Evolutionary conservation across 1,139 yeast genomes (phyloP).

Genomic region (Nematodospora anomalae): DNA sequence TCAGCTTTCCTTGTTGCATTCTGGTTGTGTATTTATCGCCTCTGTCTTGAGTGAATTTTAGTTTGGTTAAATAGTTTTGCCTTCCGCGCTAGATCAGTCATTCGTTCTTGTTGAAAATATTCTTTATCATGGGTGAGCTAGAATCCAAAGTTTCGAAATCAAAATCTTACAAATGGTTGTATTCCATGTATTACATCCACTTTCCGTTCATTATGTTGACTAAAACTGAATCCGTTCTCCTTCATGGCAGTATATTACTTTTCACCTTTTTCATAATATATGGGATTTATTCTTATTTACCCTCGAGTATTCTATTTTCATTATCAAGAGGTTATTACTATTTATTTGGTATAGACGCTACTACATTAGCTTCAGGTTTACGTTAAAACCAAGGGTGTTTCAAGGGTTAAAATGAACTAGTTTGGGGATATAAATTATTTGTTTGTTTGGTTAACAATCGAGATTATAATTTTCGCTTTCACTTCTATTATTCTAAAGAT

Average conservation of each 20-base stretch:
- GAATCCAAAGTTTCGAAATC: not conserved
- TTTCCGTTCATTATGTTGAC: slow-evolving; percentile 45
- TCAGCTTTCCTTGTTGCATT: no score
- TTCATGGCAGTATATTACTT: slow-evolving; percentile 33
- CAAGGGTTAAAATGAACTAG: no score
- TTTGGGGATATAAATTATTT: no score
- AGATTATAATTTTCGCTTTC: no score
- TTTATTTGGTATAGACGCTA: slow-evolving; percentile 26
- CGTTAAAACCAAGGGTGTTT: no score
- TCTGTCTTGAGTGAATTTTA: no score
- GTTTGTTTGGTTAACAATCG: no score
- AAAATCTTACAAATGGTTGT: slow-evolving; percentile 18
- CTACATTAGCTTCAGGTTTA: not conserved
- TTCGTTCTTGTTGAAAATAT: no score
- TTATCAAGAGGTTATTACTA: slow-evolving; percentile 38
- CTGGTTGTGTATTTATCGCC: no score
- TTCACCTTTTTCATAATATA: slow-evolving; percentile 35
- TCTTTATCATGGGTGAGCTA: not conserved
- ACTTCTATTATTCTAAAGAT: no score
- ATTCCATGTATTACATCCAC: slow-evolving; percentile 36
- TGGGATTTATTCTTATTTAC: slow-evolving; percentile 39
- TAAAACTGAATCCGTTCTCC: slow-evolving; percentile 29
- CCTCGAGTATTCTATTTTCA: slow-evolving; percentile 30
- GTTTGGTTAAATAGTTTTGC: no score
- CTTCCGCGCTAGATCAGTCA: not conserved